Conservation (phyloP, 2,329 filamentous ascomycete species). For the Colletotrichum truncatum region DNA sequence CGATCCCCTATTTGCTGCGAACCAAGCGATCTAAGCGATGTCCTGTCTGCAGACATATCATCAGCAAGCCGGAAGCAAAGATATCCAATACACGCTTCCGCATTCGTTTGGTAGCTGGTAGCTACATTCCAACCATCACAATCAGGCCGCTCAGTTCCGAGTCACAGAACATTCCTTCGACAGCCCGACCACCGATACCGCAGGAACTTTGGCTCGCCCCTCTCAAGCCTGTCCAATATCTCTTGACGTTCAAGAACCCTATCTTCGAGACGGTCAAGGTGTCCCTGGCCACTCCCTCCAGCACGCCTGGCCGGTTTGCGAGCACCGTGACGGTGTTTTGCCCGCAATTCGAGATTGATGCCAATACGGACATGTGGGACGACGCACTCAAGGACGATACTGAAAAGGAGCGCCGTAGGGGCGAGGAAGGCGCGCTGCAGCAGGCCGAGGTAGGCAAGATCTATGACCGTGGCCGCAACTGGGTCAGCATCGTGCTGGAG, state of each 20-base stretch:
- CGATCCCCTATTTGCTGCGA: conserved; percentile 82
- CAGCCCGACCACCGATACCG: conserved; percentile 40
- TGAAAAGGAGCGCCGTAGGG: conserved; percentile 46
- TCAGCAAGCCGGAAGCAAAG: conserved; percentile 93
- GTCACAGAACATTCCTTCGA: conserved; percentile 31
- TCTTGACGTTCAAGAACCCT: conserved; percentile 92
- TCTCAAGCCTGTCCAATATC: conserved; percentile 75
- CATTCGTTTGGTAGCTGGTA: conserved; percentile 88
- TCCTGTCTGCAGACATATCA: conserved; percentile 90
- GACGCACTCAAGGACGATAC: conserved; percentile 77
- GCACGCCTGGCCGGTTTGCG: conserved; percentile 79
- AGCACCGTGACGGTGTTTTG: conserved; percentile 91
- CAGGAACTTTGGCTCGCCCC: conserved; percentile 59
- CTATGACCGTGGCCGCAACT: conserved; percentile 94
- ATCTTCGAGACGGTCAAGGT: conserved; percentile 92
- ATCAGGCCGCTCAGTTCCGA: conserved; percentile 69
- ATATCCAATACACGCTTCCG: conserved; percentile 89
- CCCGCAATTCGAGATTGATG: conserved; percentile 92
- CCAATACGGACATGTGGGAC: conserved; percentile 89
- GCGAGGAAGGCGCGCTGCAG: conserved; percentile 54
- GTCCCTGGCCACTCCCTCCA: conserved; percentile 83
- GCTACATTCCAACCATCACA: conserved; percentile 85
- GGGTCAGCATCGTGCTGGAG: conserved; percentile 93
- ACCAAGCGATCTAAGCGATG: conserved; percentile 96
- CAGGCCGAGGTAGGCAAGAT: conserved; percentile 90